phyloP scores from a whole-genome alignment of 139 green algal species.

The Chlamydomonas schloesseri region DNA sequence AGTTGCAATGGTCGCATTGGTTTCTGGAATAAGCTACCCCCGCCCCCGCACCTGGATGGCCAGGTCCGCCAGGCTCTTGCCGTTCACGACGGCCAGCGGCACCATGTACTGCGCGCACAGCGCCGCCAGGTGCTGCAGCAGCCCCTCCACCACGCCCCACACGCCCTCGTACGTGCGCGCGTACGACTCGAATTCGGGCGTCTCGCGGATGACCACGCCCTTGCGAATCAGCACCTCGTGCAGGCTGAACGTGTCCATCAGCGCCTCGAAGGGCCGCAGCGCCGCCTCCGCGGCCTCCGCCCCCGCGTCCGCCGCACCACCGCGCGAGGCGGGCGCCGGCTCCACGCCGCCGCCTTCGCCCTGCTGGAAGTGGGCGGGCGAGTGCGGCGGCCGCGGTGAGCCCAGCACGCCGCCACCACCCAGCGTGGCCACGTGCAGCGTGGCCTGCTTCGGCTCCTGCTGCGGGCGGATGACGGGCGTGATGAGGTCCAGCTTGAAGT shows the following conservation, averaged over 20 bases:
- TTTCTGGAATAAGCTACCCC: too few species aligned
- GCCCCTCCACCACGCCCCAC: slow-evolving; percentile 59
- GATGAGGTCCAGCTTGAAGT: slow-evolving; percentile 61
- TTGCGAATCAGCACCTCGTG: slow-evolving; percentile 74
- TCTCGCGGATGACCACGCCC: slow-evolving; percentile 55
- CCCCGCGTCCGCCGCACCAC: background rate
- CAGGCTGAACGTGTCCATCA: slow-evolving; percentile 73
- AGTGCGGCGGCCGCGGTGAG: background rate
- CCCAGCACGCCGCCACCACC: slow-evolving; percentile 21
- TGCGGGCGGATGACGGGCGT: slow-evolving; percentile 45
- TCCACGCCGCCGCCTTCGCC: background rate
- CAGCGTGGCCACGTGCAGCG: slow-evolving; percentile 1
- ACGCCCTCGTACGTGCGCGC: slow-evolving; percentile 53
- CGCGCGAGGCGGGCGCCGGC: too few species aligned
- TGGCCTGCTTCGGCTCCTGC: slow-evolving; percentile 21
- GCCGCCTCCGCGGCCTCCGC: background rate
- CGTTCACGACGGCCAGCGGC: slow-evolving; percentile 68
- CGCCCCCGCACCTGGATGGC: slow-evolving; percentile 5
- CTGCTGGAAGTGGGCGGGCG: background rate
- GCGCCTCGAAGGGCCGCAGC: slow-evolving; percentile 58
- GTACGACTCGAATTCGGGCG: slow-evolving; percentile 74
- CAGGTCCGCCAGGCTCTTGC: slow-evolving; percentile 64
- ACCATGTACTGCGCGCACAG: slow-evolving; percentile 66
- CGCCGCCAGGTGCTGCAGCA: slow-evolving; percentile 64
- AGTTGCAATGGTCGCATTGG: too few species aligned